phyloP scores from a whole-genome alignment of 495 filamentous ascomycete species.

The Lineolata rhizophorae region DNA sequence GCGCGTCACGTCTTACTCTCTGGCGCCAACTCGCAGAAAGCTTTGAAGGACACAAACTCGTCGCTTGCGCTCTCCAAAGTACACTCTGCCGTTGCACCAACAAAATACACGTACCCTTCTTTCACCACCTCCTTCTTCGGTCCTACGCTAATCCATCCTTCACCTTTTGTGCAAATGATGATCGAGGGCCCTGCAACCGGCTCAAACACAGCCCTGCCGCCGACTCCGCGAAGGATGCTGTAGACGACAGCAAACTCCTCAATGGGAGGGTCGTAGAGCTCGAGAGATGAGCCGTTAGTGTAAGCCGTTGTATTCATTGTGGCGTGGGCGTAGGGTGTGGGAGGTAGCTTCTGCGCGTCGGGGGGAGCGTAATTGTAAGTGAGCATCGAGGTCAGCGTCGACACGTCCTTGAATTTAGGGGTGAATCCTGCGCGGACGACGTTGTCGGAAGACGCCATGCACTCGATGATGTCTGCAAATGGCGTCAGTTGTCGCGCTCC shows the following conservation, averaged over 20 bases:
- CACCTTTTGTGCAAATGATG: constrained; percentile 66
- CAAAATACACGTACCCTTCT: constrained; percentile 74
- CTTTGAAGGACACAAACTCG: constrained; percentile 74
- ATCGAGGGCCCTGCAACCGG: constrained; percentile 76
- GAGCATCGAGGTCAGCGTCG: constrained; percentile 74
- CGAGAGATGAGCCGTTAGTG: constrained; percentile 39
- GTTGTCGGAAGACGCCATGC: constrained; percentile 96
- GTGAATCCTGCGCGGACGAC: constrained; percentile 95
- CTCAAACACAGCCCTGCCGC: constrained; percentile 70
- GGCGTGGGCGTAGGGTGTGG: constrained; percentile 61
- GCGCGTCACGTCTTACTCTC: no score
- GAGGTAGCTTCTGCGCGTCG: constrained; percentile 77
- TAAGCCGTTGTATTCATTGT: constrained; percentile 61
- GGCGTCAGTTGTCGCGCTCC: not conserved
- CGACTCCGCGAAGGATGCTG: constrained; percentile 44
- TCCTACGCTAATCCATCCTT: constrained; percentile 67
- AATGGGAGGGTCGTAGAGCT: constrained; percentile 85
- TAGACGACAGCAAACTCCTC: constrained; percentile 89
- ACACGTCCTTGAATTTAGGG: constrained; percentile 93
- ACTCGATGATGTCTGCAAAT: constrained; percentile 73
- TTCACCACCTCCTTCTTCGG: constrained; percentile 48
- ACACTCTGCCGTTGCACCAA: constrained; percentile 74
- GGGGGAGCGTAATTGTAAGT: constrained; percentile 91
- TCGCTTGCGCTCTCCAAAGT: constrained; percentile 48
- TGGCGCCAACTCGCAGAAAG: constrained; percentile 61